phyloP scores from a whole-genome alignment of 2,329 filamentous ascomycete genomes.

The Trichoderma sp. region DNA sequence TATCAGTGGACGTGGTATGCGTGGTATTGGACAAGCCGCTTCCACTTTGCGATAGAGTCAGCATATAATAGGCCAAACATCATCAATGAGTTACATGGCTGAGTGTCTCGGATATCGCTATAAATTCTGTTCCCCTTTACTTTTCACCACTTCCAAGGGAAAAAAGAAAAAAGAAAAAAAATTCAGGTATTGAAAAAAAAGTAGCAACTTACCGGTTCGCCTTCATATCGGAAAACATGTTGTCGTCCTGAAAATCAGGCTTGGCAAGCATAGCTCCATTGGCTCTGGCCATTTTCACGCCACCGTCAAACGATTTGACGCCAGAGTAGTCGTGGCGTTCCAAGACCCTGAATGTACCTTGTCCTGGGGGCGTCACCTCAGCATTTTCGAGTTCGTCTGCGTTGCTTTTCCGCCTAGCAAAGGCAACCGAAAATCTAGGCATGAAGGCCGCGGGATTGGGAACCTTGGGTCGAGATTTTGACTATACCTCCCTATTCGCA shows the following conservation, averaged over 20 bases:
- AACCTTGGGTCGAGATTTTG: conserved; percentile 8
- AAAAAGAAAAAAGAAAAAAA: background rate
- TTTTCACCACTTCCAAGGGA: background rate
- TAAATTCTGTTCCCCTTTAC: background rate
- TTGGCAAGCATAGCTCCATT: conserved; percentile 44
- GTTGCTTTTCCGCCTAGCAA: conserved; percentile 64
- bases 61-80: conserved; percentile 28
- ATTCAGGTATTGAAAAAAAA: background rate
- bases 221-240: conserved; percentile 62
- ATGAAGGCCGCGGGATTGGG: conserved; percentile 50
- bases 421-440: conserved; percentile 65
- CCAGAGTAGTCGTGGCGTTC: conserved; percentile 54
- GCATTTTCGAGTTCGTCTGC: conserved; percentile 59
- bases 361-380: conserved; percentile 46
- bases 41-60: conserved; percentile 52
- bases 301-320: conserved; percentile 56
- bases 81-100: background rate
- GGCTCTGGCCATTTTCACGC: conserved; percentile 48
- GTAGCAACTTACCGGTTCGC: conserved; percentile 55
- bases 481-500: conserved; percentile 26
- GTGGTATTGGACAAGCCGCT: conserved; percentile 66
- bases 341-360: conserved; percentile 62
- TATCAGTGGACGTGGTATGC: conserved; percentile 62
- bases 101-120: background rate
- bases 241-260: conserved; percentile 50